Percentiles rank a stretch among this genome's conserved stretches.
Conservation (phyloP, 805 yeast species). For the Starmerella scarabaei region DNA sequence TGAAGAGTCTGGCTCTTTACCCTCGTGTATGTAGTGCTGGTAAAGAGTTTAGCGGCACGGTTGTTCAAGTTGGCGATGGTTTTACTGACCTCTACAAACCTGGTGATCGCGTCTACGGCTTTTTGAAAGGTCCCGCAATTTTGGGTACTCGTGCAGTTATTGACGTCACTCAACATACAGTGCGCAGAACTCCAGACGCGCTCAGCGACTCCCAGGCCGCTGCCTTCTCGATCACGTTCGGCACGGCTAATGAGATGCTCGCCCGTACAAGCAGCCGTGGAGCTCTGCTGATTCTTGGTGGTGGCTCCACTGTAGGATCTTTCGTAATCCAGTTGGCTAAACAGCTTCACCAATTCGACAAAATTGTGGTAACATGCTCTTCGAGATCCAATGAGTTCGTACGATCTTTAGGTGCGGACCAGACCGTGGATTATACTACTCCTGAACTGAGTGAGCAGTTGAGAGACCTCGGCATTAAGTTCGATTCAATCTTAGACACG, state of each 20-base stretch:
- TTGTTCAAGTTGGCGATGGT: constrained; percentile 43
- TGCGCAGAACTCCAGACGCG: constrained; percentile 36
- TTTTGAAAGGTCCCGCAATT: constrained; percentile 24
- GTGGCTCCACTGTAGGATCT: constrained; percentile 57
- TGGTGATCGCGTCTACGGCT: constrained; percentile 58
- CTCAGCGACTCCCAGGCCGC: constrained; percentile 47
- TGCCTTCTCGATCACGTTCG: constrained; percentile 49
- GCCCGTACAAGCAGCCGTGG: constrained; percentile 11
- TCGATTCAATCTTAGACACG: constrained; percentile 53
- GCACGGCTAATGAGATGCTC: constrained; percentile 44
- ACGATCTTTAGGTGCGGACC: constrained; percentile 41
- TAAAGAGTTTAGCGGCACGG: constrained; percentile 52
- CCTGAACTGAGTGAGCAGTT: constrained; percentile 3
- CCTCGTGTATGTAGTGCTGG: constrained; percentile 33
- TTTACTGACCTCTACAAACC: constrained; percentile 30
- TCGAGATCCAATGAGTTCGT: constrained; percentile 35
- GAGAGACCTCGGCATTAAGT: constrained; percentile 21
- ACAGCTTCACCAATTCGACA: constrained; percentile 33
- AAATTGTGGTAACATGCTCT: constrained; percentile 48
- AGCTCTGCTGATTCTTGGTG: constrained; percentile 47
- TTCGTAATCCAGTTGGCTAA: constrained; percentile 46
- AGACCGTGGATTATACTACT: constrained; percentile 27
- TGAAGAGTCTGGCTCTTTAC: constrained; percentile 21
- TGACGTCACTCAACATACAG: constrained; percentile 39
- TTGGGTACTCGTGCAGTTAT: constrained; percentile 44